Conservation (phyloP, 768 basidiomycete species). For the Phylloporus scabripes region DNA sequence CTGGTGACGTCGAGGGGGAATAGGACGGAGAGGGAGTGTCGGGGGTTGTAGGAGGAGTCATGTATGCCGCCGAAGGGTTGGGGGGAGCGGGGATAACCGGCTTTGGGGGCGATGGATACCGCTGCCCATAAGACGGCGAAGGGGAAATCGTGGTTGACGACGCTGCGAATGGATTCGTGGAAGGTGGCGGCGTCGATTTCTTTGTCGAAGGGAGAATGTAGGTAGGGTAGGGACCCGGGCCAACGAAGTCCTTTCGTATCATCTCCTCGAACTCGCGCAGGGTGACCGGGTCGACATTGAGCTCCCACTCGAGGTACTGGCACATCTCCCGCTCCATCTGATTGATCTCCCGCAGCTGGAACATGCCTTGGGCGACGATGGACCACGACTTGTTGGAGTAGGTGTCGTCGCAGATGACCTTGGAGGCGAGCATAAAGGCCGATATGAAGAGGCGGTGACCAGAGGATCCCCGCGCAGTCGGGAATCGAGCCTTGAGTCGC, state of each 20-base stretch:
- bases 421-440: conserved; percentile 67
- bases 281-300: conserved; percentile 64
- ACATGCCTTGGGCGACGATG: conserved; percentile 86
- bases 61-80: conserved; percentile 14
- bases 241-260: conserved; percentile 56
- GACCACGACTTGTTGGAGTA: conserved; percentile 93
- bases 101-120: conserved; percentile 32
- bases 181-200: conserved; percentile 44
- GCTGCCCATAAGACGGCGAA: conserved; percentile 25
- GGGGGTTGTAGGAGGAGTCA: conserved; percentile 36
- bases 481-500: conserved; percentile 66
- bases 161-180: conserved; percentile 31
- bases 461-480: conserved; percentile 68
- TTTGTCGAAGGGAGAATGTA: conserved; percentile 60
- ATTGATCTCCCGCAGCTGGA: conserved; percentile 68
- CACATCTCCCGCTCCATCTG: conserved; percentile 82
- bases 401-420: conserved; percentile 90
- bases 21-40: conserved; percentile 53
- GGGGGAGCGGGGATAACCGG: conserved; percentile 15
- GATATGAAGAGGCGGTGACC: conserved; percentile 70
- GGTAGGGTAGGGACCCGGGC: conserved; percentile 53
- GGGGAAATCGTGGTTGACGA: conserved; percentile 27
- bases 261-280: conserved; percentile 56
- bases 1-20: conserved; percentile 49
- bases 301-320: conserved; percentile 88